Evolutionary conservation across 2,329 filamentous ascomycete genomes (phyloP).

Genomic region (Cryoendolithus antarcticus): DNA sequence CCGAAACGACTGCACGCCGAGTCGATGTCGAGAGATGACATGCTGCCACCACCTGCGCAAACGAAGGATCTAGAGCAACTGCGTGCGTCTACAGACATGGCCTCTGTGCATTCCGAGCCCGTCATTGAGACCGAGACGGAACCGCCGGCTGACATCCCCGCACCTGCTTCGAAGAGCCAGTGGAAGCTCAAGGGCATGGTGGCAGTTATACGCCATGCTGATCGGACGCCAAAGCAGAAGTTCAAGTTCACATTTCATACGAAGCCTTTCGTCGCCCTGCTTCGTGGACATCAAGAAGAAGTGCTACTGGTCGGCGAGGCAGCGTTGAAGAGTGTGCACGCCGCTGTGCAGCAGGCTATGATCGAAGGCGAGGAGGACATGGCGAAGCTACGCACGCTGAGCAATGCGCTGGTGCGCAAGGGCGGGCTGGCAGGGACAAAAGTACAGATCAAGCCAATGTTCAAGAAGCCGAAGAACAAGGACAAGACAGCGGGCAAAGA

Average conservation of each 20-base stretch:
- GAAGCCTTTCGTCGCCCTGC: constrained; percentile 83
- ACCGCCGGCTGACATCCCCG: constrained; percentile 26
- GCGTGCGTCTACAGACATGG: constrained; percentile 8
- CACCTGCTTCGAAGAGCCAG: constrained; percentile 63
- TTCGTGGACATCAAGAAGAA: constrained; percentile 93
- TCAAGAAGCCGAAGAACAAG: constrained; percentile 61
- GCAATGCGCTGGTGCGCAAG: constrained; percentile 83
- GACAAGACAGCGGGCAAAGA: constrained; percentile 18
- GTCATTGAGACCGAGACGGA: constrained; percentile 4
- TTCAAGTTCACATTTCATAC: constrained; percentile 99
- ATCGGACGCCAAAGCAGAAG: constrained; percentile 96
- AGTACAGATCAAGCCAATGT: constrained; percentile 99
- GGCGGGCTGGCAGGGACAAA: constrained; percentile 91
- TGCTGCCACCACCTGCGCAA: constrained; percentile 21
- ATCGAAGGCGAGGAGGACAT: constrained; percentile 70
- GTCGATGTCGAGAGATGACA: constrained; percentile 40
- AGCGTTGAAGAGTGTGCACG: constrained; percentile 74
- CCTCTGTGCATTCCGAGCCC: constrained; percentile 2
- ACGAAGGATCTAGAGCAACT: constrained; percentile 4
- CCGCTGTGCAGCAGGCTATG: constrained; percentile 74
- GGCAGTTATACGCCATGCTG: constrained; percentile 88
- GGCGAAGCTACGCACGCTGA: constrained; percentile 72
- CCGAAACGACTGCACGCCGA: constrained; percentile 25
- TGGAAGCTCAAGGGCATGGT: constrained; percentile 99
- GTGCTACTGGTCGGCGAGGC: constrained; percentile 87